phyloP scores from a whole-genome alignment of 2,329 filamentous ascomycete species.

The Ophiostoma perfectum region DNA sequence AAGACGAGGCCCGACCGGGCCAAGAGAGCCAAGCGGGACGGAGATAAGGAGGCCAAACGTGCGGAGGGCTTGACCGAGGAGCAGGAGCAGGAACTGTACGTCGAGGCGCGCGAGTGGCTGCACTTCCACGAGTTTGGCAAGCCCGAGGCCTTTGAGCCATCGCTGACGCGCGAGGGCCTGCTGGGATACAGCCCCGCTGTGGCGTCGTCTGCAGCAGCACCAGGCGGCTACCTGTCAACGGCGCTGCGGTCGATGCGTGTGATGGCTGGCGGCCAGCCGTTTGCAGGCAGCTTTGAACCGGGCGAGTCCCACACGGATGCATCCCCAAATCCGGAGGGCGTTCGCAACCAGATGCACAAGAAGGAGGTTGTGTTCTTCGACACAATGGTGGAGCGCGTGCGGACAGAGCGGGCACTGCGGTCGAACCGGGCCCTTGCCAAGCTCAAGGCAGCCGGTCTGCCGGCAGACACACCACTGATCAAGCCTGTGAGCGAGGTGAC shows the following conservation, averaged over 20 bases:
- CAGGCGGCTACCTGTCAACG: constrained; percentile 33
- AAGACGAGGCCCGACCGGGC: not conserved
- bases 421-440: not conserved
- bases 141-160: constrained; percentile 33
- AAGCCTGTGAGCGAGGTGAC: constrained; percentile 26
- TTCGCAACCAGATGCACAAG: constrained; percentile 27
- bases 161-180: constrained; percentile 33
- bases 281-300: constrained; percentile 28
- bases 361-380: constrained; percentile 36
- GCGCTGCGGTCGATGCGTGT: constrained; percentile 38
- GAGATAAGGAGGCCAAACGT: constrained; percentile 13
- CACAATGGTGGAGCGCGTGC: constrained; percentile 30
- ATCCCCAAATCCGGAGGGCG: constrained; percentile 27
- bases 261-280: constrained; percentile 36
- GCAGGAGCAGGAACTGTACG: constrained; percentile 18
- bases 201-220: constrained; percentile 30
- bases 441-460: not conserved
- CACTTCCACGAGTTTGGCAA: constrained; percentile 32
- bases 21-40: constrained; percentile 14
- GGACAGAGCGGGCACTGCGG: constrained; percentile 18
- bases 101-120: constrained; percentile 28
- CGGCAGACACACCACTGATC: constrained; percentile 16
- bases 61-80: not conserved
- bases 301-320: constrained; percentile 5
- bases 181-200: constrained; percentile 37